These are phyloP conservation scores for Scortechinia acanthostroma DNA, from an alignment of 2,329 filamentous ascomycete genomes.

Conservation along the genomic window DNA sequence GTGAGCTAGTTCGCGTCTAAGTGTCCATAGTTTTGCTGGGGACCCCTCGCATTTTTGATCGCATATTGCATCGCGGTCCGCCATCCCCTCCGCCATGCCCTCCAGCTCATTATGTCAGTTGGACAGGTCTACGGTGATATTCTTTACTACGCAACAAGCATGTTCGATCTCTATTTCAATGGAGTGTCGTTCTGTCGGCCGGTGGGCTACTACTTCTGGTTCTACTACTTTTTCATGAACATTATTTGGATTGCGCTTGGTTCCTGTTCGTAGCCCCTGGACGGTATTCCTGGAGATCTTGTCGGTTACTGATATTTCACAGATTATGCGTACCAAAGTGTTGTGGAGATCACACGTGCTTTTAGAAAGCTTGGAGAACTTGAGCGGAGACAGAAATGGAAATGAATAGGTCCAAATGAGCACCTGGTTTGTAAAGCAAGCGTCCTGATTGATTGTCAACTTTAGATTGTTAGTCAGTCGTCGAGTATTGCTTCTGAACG, in stretches of 20 bases:
- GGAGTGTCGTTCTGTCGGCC: slow-evolving; percentile 37
- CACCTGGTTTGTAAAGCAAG: too few relatives aligned
- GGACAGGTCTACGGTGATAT: slow-evolving; percentile 43
- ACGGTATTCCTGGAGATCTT: neutral
- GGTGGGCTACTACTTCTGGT: slow-evolving; percentile 41
- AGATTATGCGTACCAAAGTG: neutral
- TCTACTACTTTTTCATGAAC: slow-evolving; percentile 42
- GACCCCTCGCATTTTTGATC: slow-evolving; percentile 38
- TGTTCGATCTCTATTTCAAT: slow-evolving; percentile 28
- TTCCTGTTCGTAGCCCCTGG: slow-evolving; percentile 11
- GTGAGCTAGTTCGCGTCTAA: too few relatives aligned
- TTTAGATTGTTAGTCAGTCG: too few relatives aligned
- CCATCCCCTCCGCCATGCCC: slow-evolving; percentile 35
- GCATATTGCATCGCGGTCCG: slow-evolving; percentile 32
- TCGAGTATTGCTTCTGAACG: too few relatives aligned
- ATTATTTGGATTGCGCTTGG: slow-evolving; percentile 45
- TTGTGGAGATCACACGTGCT: neutral
- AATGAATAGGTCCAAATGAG: too few relatives aligned
- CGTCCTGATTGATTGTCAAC: too few relatives aligned
- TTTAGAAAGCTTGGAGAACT: neutral
- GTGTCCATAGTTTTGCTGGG: slow-evolving; percentile 31
- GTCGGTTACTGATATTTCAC: neutral
- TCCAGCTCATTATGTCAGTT: slow-evolving; percentile 35
- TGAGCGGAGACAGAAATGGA: neutral
- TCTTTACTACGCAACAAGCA: slow-evolving; percentile 39